Evolutionary conservation across 2,329 filamentous ascomycete genomes (phyloP), one percentile per base, ranked within the genome.

Genomic region (Ceratocystiopsis brevicomis): DNA sequence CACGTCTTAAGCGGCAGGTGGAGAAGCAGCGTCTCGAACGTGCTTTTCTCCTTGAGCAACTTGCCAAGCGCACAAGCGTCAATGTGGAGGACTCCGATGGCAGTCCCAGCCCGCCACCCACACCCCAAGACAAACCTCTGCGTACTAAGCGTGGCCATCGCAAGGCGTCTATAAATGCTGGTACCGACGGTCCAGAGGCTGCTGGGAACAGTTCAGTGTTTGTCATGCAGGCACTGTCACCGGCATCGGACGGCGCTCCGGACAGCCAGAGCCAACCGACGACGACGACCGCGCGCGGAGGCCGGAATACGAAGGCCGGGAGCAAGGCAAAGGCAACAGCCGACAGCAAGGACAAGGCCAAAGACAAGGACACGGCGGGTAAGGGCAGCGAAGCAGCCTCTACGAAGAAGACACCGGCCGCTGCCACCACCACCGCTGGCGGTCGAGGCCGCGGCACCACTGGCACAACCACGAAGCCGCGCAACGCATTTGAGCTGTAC

Each of bases 1-100:
- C 73, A 37, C 80, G 87, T 40, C 74, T 93, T 48, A 78, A 82
- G 59, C 78, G 87, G 50, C 81, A 84, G 54, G 80, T 95, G 52
- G 81, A 92, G 59, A 95, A 96, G 64, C 76, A 92, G 69, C 79
- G 90, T 41, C 72, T 96, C 19, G 82, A 92, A 64, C 74, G 85
- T 49, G 81, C 83, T 21, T 79, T 82, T 52, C 64, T 83, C 39
- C 68, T 81, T 33, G 77, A 83, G 55, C 76, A 85, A 56, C 68
- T 90, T 37, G 69, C 76, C 17, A 78, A 78, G 53, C 74, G 82
- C 51, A 85, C 81, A 16, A 81, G 78, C 59, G 69, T 75, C 51
- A 80, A 80, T 51, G 77, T 81, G 40, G 77, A 83, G 57, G 79
- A 87, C 57, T 84, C 80, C 11, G 81, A 87, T 53, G 78, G 79